Evolutionary conservation across 106 monocot genomes (phyloP), one percentile per base, ranked within the genome.

Genomic region (Xerophyta viscosa): DNA sequence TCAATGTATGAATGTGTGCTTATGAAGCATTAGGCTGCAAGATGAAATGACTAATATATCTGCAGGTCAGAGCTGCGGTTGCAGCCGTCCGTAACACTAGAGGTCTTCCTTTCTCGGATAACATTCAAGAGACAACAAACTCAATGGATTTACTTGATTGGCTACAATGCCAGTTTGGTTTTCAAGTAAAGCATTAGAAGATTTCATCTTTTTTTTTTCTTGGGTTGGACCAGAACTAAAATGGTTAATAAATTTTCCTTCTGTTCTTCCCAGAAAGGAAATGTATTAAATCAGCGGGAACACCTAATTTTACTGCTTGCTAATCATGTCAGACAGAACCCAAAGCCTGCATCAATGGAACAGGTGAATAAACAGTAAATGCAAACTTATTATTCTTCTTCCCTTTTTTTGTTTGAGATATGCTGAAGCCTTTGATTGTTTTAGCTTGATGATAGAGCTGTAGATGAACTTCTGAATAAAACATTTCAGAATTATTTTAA

Each of bases 371-470:
- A 11, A 33, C 5, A n/a, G n/a, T n/a, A n/a, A n/a, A n/a, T n/a
- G n/a, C n/a, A n/a, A n/a, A n/a, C 5, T 11, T 33, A 5, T 11
- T 5, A 11, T 33, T 33, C 33, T 33, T 33, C 33, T 6, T 5
- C 27, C 15, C 24, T 42, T 36, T 27, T 45, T 6, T 37, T 22
- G 24, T 60, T 29, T 70, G 13, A 17, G 37, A 54, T 8, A 37
- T 28, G 31, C 64, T 39, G 4, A 52, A 42, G 20, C 14, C 60
- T 12, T 31, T 12, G 50, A 24, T 26, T 46, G 52, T 62, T 2
- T 52, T 57, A 87, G 87, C 78, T 87, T 75, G 87, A 78, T 66
- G 87, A 87, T 25, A 82, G 78, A 78, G 75, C 75, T 23, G 75
- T 78, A 18, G 48, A 74, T 63, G 78, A 87, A 68, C 64, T 87